Conservation (phyloP, 495 filamentous ascomycete genomes). For the Penicillium egyptiacum region DNA sequence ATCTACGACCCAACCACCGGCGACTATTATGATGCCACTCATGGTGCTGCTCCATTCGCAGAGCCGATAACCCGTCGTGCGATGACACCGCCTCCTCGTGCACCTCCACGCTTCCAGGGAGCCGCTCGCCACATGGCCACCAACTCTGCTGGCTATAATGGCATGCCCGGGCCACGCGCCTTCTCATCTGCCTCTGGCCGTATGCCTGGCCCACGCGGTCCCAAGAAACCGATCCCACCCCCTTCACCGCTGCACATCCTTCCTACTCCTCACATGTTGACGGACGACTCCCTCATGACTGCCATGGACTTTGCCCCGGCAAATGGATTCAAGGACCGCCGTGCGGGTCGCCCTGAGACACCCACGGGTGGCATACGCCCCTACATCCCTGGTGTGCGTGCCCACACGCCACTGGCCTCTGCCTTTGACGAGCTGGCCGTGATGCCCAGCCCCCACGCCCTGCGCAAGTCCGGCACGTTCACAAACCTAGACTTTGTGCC, state of each 20-base stretch:
- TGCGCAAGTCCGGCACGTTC: slow-evolving; percentile 87
- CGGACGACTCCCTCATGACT: slow-evolving; percentile 74
- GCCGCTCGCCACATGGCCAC: slow-evolving; percentile 46
- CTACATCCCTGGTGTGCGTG: slow-evolving; percentile 67
- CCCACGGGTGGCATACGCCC: slow-evolving; percentile 73
- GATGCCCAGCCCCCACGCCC: slow-evolving; percentile 86
- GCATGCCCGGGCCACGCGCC: slow-evolving; percentile 57
- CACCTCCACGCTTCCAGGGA: slow-evolving; percentile 69
- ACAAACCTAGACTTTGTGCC: slow-evolving; percentile 95
- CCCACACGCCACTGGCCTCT: slow-evolving; percentile 74
- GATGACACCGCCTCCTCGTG: slow-evolving; percentile 92
- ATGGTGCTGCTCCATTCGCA: slow-evolving; percentile 60
- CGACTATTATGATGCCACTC: slow-evolving; percentile 64
- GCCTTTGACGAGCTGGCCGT: slow-evolving; percentile 82
- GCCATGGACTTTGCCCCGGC: slow-evolving; percentile 89
- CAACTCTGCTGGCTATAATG: slow-evolving; percentile 47
- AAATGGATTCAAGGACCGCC: slow-evolving; percentile 62
- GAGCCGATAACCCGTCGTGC: slow-evolving; percentile 84
- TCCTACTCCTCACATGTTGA: slow-evolving; percentile 83
- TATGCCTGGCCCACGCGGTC: slow-evolving; percentile 47
- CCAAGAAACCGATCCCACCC: slow-evolving; percentile 66
- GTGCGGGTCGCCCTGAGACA: slow-evolving; percentile 74
- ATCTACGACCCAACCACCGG: slow-evolving; percentile 75
- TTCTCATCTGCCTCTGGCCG: slow-evolving; percentile 67
- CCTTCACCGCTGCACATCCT: slow-evolving; percentile 72